Conservation (phyloP, 2,329 filamentous ascomycete genomes). For the Paecilomyces niveus region DNA sequence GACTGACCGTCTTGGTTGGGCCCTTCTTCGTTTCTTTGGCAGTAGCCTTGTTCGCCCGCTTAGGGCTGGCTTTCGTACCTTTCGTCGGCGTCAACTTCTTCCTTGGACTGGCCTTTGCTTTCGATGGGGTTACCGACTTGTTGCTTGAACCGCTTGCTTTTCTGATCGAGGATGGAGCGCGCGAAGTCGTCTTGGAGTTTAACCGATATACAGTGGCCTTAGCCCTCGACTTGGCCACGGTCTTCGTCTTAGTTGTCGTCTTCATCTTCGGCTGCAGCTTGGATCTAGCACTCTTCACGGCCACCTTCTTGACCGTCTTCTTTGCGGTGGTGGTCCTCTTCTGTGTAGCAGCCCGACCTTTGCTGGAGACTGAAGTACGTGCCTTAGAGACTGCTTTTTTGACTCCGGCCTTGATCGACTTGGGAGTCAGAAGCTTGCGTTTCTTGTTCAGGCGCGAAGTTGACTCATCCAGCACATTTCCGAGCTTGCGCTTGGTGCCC, state of each 20-base stretch:
- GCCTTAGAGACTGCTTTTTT: slow-evolving; percentile 23
- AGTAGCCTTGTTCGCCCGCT: not conserved
- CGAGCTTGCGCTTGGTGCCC: slow-evolving; percentile 28
- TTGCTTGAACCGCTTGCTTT: not conserved
- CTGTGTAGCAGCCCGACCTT: slow-evolving; percentile 8
- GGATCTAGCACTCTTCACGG: not conserved
- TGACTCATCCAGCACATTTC: slow-evolving; percentile 17
- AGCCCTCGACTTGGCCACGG: slow-evolving; percentile 13
- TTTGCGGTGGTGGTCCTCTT: slow-evolving; percentile 8
- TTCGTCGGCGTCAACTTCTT: not conserved
- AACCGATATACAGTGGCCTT: slow-evolving; percentile 11
- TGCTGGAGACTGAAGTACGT: slow-evolving; percentile 15
- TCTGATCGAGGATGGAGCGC: not conserved
- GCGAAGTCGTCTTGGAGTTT: slow-evolving; percentile 11
- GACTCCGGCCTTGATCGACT: slow-evolving; percentile 24
- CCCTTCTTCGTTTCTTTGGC: slow-evolving; percentile 3
- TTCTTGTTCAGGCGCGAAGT: slow-evolving; percentile 24
- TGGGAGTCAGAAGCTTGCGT: slow-evolving; percentile 18
- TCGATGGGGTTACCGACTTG: slow-evolving; percentile 3
- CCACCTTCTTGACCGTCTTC: slow-evolving; percentile 7
- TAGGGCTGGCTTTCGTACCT: not conserved
- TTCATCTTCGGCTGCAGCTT: slow-evolving; percentile 3
- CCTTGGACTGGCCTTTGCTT: slow-evolving; percentile 6
- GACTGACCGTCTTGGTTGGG: slow-evolving; percentile 5
- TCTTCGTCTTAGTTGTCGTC: slow-evolving; percentile 8